Evolutionary conservation across 2,329 filamentous ascomycete species (phyloP).

Genomic region (Harringtonia aguacate): DNA sequence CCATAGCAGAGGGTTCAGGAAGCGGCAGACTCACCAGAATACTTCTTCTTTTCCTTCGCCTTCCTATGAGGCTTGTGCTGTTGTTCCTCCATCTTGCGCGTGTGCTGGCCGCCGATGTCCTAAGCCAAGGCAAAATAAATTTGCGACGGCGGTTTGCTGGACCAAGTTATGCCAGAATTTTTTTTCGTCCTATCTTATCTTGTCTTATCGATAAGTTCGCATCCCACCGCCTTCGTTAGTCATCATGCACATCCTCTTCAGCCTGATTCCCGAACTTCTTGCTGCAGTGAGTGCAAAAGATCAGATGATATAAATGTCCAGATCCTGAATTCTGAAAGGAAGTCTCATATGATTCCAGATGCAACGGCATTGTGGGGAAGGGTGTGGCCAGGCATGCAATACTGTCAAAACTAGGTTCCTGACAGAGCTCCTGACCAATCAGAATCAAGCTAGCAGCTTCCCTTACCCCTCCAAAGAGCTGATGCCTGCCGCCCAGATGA

Average conservation of each 20-base stretch:
- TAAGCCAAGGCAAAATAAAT: neutral
- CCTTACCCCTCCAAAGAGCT: neutral
- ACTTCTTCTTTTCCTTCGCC: slow-evolving; percentile 75
- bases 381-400: too few species aligned
- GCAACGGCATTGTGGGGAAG: too few species aligned
- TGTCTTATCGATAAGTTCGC: slow-evolving; percentile 5
- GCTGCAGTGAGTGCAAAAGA: too few species aligned
- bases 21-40: slow-evolving; percentile 40
- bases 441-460: neutral
- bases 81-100: slow-evolving; percentile 64
- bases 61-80: slow-evolving; percentile 76
- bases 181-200: slow-evolving; percentile 9
- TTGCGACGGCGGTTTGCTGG: slow-evolving; percentile 4
- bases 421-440: neutral
- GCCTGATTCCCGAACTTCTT: too few species aligned
- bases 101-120: neutral
- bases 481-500: neutral
- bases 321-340: too few species aligned
- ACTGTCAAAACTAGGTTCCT: too few species aligned
- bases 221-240: neutral
- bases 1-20: too few species aligned
- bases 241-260: neutral
- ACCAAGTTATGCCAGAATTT: slow-evolving; percentile 1
- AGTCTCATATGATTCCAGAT: too few species aligned
- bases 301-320: too few species aligned